These are phyloP conservation scores for Alternaria viburni DNA, from an alignment of 2,329 filamentous ascomycete species.

Conservation along the genomic window DNA sequence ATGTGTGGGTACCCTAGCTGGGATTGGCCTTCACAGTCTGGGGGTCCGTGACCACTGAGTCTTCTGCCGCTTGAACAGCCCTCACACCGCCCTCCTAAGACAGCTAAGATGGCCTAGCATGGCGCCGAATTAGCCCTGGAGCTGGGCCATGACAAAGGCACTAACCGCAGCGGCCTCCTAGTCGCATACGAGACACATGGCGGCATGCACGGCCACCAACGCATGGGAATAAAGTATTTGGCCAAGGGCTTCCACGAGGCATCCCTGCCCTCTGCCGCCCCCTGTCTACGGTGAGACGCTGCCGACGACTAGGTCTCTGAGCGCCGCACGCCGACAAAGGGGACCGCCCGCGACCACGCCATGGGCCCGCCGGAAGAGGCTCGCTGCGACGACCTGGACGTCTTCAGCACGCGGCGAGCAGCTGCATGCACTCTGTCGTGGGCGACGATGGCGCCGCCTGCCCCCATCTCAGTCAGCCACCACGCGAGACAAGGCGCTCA, in stretches of 20 bases:
- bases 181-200: conserved; percentile 38
- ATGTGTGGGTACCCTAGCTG: conserved; percentile 46
- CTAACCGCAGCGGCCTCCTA: conserved; percentile 27
- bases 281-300: conserved; percentile 18
- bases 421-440: not conserved
- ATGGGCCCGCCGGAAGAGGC: not conserved
- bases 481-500: conserved; percentile 22
- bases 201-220: conserved; percentile 30
- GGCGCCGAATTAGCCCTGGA: conserved; percentile 32
- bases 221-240: conserved; percentile 39
- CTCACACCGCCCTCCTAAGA: conserved; percentile 38
- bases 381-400: not conserved
- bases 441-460: not conserved
- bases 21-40: conserved; percentile 32
- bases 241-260: conserved; percentile 42
- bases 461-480: conserved; percentile 13
- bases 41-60: conserved; percentile 29
- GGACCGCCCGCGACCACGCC: not conserved
- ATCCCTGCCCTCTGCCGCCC: conserved; percentile 35
- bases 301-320: conserved; percentile 8
- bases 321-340: conserved; percentile 17
- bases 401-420: not conserved
- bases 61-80: conserved; percentile 32
- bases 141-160: conserved; percentile 39
- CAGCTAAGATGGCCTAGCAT: conserved; percentile 33